These are phyloP conservation scores for Drechslerella coelobrocha DNA, from an alignment of 2,329 filamentous ascomycete genomes.

Conservation along the genomic window DNA sequence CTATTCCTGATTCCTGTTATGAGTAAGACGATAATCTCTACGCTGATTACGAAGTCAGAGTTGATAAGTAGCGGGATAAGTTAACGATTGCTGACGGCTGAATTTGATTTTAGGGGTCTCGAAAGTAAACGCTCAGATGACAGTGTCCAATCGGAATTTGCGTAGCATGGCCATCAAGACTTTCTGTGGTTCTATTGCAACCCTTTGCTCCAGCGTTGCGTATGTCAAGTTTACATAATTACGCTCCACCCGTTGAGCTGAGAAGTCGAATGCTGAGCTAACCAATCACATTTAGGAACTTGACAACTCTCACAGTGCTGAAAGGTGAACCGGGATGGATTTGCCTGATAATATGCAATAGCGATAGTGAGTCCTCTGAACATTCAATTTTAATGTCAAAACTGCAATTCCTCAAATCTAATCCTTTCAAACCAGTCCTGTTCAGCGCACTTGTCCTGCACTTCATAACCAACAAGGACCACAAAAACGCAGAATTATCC, in stretches of 20 bases:
- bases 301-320: conserved; percentile 18
- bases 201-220: conserved; percentile 31
- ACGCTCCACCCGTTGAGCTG: background rate
- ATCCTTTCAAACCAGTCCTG: conserved; percentile 8
- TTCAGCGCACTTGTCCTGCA: conserved; percentile 43
- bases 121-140: conserved; percentile 1
- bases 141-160: conserved; percentile 7
- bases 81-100: background rate
- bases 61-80: background rate
- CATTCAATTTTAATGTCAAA: background rate
- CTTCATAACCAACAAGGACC: conserved; percentile 29
- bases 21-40: background rate
- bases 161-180: conserved; percentile 26
- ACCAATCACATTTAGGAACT: conserved; percentile 16
- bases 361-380: conserved; percentile 17
- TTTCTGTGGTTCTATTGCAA: conserved; percentile 30
- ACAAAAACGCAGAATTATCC: conserved; percentile 15
- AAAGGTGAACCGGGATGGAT: conserved; percentile 33
- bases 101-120: background rate
- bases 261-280: background rate
- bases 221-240: conserved; percentile 6
- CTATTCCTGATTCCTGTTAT: conserved; percentile 1
- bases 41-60: no score
- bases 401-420: background rate
- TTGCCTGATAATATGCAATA: conserved; percentile 27